Percentiles rank a stretch among this genome's conserved stretches.
Evolutionary conservation across 2,329 filamentous ascomycete species (phyloP).

Genomic region (Cladosporium colombiae): DNA sequence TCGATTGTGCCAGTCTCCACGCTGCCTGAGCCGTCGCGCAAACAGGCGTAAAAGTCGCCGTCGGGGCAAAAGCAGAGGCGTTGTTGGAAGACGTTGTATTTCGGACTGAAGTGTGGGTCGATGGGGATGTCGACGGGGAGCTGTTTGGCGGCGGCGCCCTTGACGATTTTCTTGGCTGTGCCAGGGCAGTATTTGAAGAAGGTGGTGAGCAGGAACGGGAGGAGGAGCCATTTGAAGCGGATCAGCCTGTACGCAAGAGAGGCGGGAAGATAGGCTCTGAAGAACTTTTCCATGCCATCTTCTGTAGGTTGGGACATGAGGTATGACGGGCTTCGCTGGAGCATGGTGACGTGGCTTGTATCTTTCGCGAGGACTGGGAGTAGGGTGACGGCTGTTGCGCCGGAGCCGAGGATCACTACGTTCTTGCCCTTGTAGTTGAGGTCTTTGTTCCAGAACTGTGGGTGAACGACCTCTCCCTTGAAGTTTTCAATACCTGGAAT

Average conservation of each 20-base stretch:
- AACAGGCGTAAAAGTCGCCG: constrained; percentile 58
- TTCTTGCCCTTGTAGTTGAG: constrained; percentile 67
- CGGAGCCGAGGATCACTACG: constrained; percentile 72
- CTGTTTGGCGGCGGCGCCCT: constrained; percentile 45
- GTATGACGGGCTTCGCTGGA: constrained; percentile 77
- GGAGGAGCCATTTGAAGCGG: constrained; percentile 39
- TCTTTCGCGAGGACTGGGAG: constrained; percentile 68
- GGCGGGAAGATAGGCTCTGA: constrained; percentile 28
- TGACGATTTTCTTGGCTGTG: constrained; percentile 38
- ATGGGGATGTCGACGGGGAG: constrained; percentile 49
- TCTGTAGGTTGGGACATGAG: constrained; percentile 33
- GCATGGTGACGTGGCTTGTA: constrained; percentile 70
- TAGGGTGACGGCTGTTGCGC: constrained; percentile 78
- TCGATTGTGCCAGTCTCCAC: constrained; percentile 60
- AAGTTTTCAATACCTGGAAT: constrained; percentile 71
- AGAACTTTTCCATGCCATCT: constrained; percentile 31
- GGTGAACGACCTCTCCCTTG: constrained; percentile 63
- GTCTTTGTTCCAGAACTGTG: constrained; percentile 74
- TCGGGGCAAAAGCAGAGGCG: constrained; percentile 70
- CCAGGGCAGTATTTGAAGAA: constrained; percentile 38
- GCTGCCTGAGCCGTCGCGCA: constrained; percentile 53
- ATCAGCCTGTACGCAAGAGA: constrained; percentile 33
- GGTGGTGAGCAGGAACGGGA: constrained; percentile 37
- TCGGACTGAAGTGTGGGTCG: constrained; percentile 47
- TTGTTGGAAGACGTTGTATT: constrained; percentile 64